Base-by-base conservation (phyloP, 257 asterid species). In the Ilex asprella region DNA sequence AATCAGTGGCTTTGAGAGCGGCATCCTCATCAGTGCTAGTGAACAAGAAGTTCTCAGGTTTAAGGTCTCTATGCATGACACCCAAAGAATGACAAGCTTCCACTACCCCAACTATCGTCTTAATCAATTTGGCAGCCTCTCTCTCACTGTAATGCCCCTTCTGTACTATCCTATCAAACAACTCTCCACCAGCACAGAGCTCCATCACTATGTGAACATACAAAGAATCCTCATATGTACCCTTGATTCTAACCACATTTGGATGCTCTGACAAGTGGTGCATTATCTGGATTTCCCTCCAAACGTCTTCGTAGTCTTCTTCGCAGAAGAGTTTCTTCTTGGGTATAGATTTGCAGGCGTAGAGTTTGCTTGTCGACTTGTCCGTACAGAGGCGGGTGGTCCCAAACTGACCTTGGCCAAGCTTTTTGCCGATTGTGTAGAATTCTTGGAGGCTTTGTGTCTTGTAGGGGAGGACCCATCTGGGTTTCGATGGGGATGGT, bases 1-100 rank as follows among this genome's bases (percentile, higher is more conserved):
- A 89, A 82, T 89, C 95, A 58, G 95, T 89, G 49, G 97, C 88
- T 79, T 89, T 84, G 47, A 89, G 86, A 15, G 83, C 79, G 73
- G 97, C 95, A 82, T 86, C 97, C 59, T 89, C 94, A 60, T 81
- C 85, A 30, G 50, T 64, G 60, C 89, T 78, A 30, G 81, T 78
- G 57, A 89, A 86, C 82, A 89, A 82, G 89, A 89, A 89, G 64
- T 89, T 89, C 89, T 89, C 96, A 39, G 96, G 96, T 73, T 88
- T 88, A 76, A 88, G 83, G 76, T 88, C 96, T 71, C 96, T 83
- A 68, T 88, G 96, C 96, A 88, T 88, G 6, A 85, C 96, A 58
- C 96, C 96, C 31, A 88, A 75, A 62, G 96, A 88, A 72, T 88
- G 96, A 56, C 96, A 88, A 66, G 86, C 81, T 79, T 88, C 88